Base-by-base conservation (phyloP, 768 basidiomycete genomes). In the Punctularia strigosozonata region DNA sequence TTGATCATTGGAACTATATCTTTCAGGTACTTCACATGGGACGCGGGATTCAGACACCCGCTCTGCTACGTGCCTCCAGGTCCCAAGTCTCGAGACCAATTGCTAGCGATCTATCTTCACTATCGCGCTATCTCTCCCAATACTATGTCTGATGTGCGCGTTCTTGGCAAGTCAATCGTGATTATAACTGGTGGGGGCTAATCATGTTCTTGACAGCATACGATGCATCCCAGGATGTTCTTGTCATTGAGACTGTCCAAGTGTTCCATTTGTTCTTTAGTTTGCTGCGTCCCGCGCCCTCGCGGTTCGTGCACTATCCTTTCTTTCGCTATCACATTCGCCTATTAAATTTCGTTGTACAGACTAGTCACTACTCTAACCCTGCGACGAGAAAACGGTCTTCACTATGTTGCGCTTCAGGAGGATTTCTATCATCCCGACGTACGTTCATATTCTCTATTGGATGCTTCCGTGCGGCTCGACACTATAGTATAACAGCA, bases 371-470 rank as follows among this genome's bases (percentile, higher is more conserved):
- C 69, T 20, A 68, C 69, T 36, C 49, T 81, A 31, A 68, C 60
- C 2, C 63, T 82, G n/a, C 61, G 55, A 32, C 62, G 73, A 50
- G 52, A 55, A 31, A 51, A 56, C 15, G 62, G 54, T 1, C 36
- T 55, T 3, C 63, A 64, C 47, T 65, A 66, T 35, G 78, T 82
- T 34, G 46, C 57, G 1, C 52, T 59, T 37, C 76, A 81, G 46
- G 75, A 80, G 46, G 75, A 78, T 48, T 68, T 74, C 40, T 71
- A 69, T 44, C 71, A 73, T 46, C 64, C 76, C 2, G 69, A 72
- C 42, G 74, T 69, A 40, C 12, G 49, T 36, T 5, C 14, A 18
- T 13, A 24, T 26, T 7, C 15, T 46, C 20, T 30, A 3, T 13
- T 33, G n/a, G 5, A n/a, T 19, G 8, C 22, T 10, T 37, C 18